Percentiles rank a stretch among this genome's conserved stretches.
Conservation (phyloP, 2,329 filamentous ascomycete genomes). For the Sarocladium oryzae region DNA sequence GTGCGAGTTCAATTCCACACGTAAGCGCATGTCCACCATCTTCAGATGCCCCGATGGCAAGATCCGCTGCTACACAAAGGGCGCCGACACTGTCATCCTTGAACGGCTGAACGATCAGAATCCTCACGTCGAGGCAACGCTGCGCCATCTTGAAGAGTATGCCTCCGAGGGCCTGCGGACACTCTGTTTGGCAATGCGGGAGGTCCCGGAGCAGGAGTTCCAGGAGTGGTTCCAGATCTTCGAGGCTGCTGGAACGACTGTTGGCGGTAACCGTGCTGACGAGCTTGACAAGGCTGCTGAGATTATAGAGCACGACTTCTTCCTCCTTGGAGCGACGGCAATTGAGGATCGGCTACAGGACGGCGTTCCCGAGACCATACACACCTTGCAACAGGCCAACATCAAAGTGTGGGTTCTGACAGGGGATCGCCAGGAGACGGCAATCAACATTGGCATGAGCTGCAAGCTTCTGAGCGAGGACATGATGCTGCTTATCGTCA, state of each 20-base stretch:
- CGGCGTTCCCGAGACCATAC: conserved; percentile 95
- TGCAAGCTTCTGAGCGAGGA: conserved; percentile 98
- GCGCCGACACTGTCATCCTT: conserved; percentile 93
- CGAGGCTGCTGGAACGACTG: conserved; percentile 81
- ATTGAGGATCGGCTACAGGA: conserved; percentile 97
- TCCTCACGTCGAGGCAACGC: conserved; percentile 78
- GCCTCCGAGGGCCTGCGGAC: conserved; percentile 93
- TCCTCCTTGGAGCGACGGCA: conserved; percentile 86
- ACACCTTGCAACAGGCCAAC: conserved; percentile 90
- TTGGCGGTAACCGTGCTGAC: conserved; percentile 85
- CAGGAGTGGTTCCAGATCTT: conserved; percentile 81
- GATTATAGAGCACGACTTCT: conserved; percentile 88
- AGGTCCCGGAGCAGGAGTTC: conserved; percentile 84
- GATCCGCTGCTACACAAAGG: conserved; percentile 90
- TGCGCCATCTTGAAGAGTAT: conserved; percentile 96
- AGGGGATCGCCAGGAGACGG: conserved; percentile 94
- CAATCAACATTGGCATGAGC: conserved; percentile 99
- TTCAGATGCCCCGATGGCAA: conserved; percentile 95
- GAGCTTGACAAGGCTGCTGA: conserved; percentile 97
- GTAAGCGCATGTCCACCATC: conserved; percentile 97
- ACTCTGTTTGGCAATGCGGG: conserved; percentile 88
- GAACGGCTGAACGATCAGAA: conserved; percentile 82
- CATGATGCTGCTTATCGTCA: conserved; percentile 95
- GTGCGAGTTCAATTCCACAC: conserved; percentile 93
- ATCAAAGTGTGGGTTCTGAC: conserved; percentile 99